Conservation (phyloP, 345 rosid species). For the Capsella bursapastoris region DNA sequence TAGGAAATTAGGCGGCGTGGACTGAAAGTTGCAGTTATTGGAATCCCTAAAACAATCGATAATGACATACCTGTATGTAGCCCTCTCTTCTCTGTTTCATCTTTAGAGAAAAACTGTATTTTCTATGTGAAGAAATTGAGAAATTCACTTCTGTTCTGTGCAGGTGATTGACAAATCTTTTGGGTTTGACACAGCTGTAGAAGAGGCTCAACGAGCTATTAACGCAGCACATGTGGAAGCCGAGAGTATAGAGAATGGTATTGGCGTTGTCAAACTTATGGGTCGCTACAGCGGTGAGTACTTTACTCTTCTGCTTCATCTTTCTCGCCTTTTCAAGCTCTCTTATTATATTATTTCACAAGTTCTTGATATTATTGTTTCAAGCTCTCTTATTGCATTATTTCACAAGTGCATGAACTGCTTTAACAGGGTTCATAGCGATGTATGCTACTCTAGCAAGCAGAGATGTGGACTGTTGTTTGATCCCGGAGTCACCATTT, state of each 20-base stretch:
- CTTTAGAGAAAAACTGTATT: neutral
- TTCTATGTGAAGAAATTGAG: neutral
- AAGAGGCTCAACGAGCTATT: constrained; percentile 88
- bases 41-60: constrained; percentile 79
- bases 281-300: constrained; percentile 77
- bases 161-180: constrained; percentile 80
- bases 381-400: constrained; percentile 15
- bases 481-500: constrained; percentile 88
- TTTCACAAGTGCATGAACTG: neutral
- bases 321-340: constrained; percentile 12
- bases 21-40: constrained; percentile 70
- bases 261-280: constrained; percentile 79
- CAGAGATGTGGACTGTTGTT: constrained; percentile 88
- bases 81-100: constrained; percentile 10
- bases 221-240: constrained; percentile 86
- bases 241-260: constrained; percentile 69
- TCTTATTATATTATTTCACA: constrained; percentile 7
- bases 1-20: constrained; percentile 76
- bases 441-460: constrained; percentile 92
- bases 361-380: neutral
- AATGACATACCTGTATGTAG: constrained; percentile 69
- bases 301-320: constrained; percentile 5
- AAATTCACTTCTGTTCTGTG: neutral
- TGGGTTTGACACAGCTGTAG: constrained; percentile 85
- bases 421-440: constrained; percentile 70